Evolutionary conservation across 345 rosid species (phyloP).

Genomic region (Boechera retrofracta): DNA sequence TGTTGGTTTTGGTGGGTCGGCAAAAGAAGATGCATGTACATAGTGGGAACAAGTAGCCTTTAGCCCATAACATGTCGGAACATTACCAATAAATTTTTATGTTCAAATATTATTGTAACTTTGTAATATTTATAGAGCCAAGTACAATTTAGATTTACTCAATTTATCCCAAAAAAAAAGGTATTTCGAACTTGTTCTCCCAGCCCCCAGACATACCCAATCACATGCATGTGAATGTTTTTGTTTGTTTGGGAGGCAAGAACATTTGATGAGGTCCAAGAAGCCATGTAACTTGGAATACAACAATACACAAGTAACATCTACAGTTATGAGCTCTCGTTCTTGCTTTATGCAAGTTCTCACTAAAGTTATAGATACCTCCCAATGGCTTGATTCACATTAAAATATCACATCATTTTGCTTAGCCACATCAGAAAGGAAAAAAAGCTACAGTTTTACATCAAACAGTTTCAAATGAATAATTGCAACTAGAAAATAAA

Average conservation of each 20-base stretch:
- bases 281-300: slow-evolving; percentile 17
- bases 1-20: neutral
- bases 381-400: slow-evolving; percentile 38
- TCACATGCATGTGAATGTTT: slow-evolving; percentile 39
- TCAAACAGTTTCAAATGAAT: neutral
- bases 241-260: neutral
- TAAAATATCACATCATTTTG: slow-evolving; percentile 28
- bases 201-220: slow-evolving; percentile 19
- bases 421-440: slow-evolving; percentile 4
- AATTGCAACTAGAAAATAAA: neutral
- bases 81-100: slow-evolving; percentile 10
- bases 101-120: slow-evolving; percentile 5
- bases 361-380: slow-evolving; percentile 14
- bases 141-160: neutral
- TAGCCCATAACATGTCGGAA: slow-evolving; percentile 41
- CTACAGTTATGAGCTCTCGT: slow-evolving; percentile 3
- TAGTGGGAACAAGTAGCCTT: slow-evolving; percentile 26
- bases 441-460: neutral
- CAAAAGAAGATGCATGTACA: slow-evolving; percentile 31
- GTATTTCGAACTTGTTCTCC: neutral
- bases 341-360: slow-evolving; percentile 24
- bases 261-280: slow-evolving; percentile 33
- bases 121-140: neutral
- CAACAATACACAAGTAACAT: slow-evolving; percentile 26
- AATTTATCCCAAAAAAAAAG: neutral